Evolutionary conservation across 73 alveolate genomes (phyloP).

Genomic region (Blepharisma japonicum): DNA sequence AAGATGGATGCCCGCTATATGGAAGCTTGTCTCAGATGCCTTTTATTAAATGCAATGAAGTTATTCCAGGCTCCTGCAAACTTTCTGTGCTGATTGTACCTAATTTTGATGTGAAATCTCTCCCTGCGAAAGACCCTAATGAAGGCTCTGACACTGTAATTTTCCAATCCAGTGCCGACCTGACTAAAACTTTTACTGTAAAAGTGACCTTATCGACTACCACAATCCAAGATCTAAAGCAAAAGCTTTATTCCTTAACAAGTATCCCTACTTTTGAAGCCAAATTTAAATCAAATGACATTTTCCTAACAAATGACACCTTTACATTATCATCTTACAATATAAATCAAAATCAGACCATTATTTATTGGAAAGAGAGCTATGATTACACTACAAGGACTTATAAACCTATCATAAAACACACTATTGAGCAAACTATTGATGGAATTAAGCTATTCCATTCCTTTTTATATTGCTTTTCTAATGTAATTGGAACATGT

Average conservation of each 20-base stretch:
- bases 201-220: conserved; percentile 3
- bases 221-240: not conserved
- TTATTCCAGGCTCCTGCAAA: not conserved
- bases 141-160: conserved; percentile 8
- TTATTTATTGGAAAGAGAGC: not conserved
- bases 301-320: not conserved
- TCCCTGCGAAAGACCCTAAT: not conserved
- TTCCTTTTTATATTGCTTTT: not conserved
- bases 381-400: not conserved
- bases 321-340: not conserved
- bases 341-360: not conserved
- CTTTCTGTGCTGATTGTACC: conserved; percentile 2
- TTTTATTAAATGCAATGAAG: not conserved
- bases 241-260: not conserved
- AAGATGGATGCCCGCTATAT: conserved; percentile 1
- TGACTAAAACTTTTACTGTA: not conserved
- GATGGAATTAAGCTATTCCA: conserved; percentile 6
- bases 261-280: not conserved
- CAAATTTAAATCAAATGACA: not conserved
- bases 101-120: not conserved
- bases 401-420: not conserved
- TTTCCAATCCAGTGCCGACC: not conserved
- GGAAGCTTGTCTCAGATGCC: conserved; percentile 20
- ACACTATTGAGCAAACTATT: not conserved
- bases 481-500: not conserved